Base-by-base conservation (phyloP, 2,329 filamentous ascomycete genomes). In the Allantophomopsis cytisporea region DNA sequence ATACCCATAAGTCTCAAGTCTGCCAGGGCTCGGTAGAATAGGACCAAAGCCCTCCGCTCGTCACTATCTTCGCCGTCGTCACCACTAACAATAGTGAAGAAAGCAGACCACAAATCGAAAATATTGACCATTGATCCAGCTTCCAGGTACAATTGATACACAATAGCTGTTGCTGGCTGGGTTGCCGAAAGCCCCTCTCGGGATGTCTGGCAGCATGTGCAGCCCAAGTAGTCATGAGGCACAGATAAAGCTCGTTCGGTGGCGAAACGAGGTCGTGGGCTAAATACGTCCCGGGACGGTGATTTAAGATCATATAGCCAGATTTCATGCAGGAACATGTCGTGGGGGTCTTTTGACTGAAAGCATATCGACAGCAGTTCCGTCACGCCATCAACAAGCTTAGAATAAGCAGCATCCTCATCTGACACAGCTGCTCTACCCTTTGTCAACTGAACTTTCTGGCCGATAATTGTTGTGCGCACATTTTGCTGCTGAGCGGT, bases 1-100 rank as follows among this genome's bases (percentile, higher is more conserved):
- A 95, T 81, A 7, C 91, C 91, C 52, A 98, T 67, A 39, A 80
- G 74, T 57, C 80, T 81, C 56, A 98, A 60, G 59, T 98, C 91
- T 1, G 89, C 85, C 45, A 96, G 59, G 5, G 75, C 83, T 44
- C 78, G 73, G 59, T 95, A 95, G 60, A 96, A 98, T 61, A 83
- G 62, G 33, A 86, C 76, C 60, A 86, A 67, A 7, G 68, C 70
- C 36, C 66, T 68, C 46, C 73, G 64, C 55, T 78, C 73, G 12
- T 63, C 61, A 8, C 59, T 60, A 2, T 65, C 63, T 1, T 48
- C 45, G 10, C 49, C 51, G 10, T 53, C 58, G 35, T 53, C 50
- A 31, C 43, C 45, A 12, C 45, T 47, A 15, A 82, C 62, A 21
- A 83, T 70, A 13, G 73, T 72, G 47, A 72, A 69, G 57, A 86